A percentile compares a stretch with the other conserved stretches of the same genome.
Conservation (phyloP, 306 rosid species). For the Vicia sativa region DNA sequence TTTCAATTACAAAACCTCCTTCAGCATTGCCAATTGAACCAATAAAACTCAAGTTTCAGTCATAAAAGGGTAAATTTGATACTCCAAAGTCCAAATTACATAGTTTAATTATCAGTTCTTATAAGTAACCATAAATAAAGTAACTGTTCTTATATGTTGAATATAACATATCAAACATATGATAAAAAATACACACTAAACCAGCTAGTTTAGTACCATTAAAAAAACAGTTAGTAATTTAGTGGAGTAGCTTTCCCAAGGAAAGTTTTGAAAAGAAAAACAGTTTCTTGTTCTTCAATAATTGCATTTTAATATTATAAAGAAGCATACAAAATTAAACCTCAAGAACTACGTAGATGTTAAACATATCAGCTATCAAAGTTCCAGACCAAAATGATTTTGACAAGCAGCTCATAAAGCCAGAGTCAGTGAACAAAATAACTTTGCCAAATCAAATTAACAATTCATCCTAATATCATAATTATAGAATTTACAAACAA, state of each 20-base stretch:
- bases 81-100: slow-evolving; percentile 14
- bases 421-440: not conserved
- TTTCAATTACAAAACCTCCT: slow-evolving; percentile 27
- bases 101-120: slow-evolving; percentile 21
- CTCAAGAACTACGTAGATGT: slow-evolving; percentile 15
- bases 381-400: slow-evolving; percentile 28
- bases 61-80: slow-evolving; percentile 17
- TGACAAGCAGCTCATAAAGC: slow-evolving; percentile 26
- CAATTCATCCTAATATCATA: slow-evolving; percentile 11
- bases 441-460: slow-evolving; percentile 24
- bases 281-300: slow-evolving; percentile 16
- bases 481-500: slow-evolving; percentile 17
- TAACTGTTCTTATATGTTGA: not conserved
- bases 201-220: not conserved
- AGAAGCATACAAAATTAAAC: slow-evolving; percentile 14
- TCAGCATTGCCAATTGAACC: slow-evolving; percentile 30
- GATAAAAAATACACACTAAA: slow-evolving; percentile 7
- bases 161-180: slow-evolving; percentile 8
- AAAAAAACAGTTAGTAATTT: not conserved
- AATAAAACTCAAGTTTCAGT: slow-evolving; percentile 27
- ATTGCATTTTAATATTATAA: slow-evolving; percentile 1
- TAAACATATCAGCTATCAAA: slow-evolving; percentile 21
- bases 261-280: slow-evolving; percentile 16
- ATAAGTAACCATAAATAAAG: slow-evolving; percentile 12
- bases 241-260: slow-evolving; percentile 20